Conservation (phyloP, 2,329 filamentous ascomycete species). For the Trichoderma simmonsii region DNA sequence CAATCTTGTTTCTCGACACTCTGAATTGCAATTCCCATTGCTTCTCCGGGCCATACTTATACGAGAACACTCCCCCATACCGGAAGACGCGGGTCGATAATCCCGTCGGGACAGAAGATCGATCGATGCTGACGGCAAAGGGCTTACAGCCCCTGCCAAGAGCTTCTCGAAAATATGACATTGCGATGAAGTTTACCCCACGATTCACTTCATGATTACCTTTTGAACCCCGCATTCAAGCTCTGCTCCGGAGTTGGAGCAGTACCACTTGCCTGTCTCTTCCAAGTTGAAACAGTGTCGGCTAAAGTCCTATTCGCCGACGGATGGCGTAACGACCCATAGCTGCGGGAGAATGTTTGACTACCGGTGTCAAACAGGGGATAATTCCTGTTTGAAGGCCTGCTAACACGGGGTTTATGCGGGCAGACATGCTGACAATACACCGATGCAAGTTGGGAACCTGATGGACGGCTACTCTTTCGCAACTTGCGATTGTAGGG, state of each 20-base stretch:
- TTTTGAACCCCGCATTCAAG: background rate
- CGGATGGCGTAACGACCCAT: background rate
- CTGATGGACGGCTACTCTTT: background rate
- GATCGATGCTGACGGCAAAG: background rate
- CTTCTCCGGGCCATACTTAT: background rate
- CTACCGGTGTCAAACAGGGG: background rate
- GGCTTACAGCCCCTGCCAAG: background rate
- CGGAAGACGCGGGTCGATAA: background rate
- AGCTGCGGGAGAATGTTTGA: background rate
- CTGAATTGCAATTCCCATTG: background rate
- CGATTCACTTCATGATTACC: background rate
- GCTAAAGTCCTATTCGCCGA: conserved; percentile 12
- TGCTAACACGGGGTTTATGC: background rate
- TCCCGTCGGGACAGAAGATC: background rate
- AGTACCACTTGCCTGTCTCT: background rate
- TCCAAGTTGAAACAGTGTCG: background rate
- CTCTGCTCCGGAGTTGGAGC: background rate
- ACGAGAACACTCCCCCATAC: background rate
- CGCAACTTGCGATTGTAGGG: background rate
- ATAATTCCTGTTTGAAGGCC: background rate
- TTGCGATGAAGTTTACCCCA: background rate
- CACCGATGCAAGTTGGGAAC: background rate
- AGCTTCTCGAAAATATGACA: background rate
- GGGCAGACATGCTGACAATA: background rate
- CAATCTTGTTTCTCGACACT: background rate